Percentiles rank a stretch among this genome's conserved stretches.
These are phyloP conservation scores for Chlorociboria aeruginascens DNA, from an alignment of 495 filamentous ascomycete genomes.

Conservation along the genomic window DNA sequence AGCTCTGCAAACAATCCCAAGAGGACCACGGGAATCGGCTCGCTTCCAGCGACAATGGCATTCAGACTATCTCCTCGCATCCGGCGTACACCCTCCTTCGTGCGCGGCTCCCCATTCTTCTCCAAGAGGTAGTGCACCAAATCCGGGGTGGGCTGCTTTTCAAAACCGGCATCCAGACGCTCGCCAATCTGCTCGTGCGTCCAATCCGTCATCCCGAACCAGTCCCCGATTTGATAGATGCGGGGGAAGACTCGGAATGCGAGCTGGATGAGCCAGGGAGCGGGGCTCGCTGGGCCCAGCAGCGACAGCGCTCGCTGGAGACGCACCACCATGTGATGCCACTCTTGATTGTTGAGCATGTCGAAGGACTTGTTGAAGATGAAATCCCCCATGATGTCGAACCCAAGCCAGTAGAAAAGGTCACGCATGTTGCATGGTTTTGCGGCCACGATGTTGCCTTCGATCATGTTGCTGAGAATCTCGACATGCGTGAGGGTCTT, in stretches of 20 bases:
- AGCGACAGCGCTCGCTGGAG: background rate
- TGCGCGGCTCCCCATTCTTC: background rate
- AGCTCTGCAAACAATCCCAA: no score
- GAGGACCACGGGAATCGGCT: no score
- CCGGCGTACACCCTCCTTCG: background rate
- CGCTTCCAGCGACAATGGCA: background rate
- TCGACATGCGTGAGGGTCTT: constrained; percentile 18
- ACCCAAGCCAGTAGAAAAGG: constrained; percentile 24
- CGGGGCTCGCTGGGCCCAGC: background rate
- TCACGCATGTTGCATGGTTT: constrained; percentile 19
- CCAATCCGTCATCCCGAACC: background rate
- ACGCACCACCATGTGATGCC: no score
- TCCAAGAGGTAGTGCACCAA: background rate
- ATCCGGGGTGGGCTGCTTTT: no score
- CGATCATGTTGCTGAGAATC: constrained; percentile 16
- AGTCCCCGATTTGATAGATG: no score
- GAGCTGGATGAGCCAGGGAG: no score
- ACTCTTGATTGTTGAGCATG: constrained; percentile 27
- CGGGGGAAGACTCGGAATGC: no score
- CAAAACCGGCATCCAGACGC: constrained; percentile 7
- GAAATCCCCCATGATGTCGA: constrained; percentile 15
- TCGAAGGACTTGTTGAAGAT: constrained; percentile 17
- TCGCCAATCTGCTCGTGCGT: no score
- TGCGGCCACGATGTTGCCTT: constrained; percentile 6
- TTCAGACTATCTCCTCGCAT: background rate